phyloP scores from a whole-genome alignment of 2,329 filamentous ascomycete genomes.

The Trichoderma arundinaceum region DNA sequence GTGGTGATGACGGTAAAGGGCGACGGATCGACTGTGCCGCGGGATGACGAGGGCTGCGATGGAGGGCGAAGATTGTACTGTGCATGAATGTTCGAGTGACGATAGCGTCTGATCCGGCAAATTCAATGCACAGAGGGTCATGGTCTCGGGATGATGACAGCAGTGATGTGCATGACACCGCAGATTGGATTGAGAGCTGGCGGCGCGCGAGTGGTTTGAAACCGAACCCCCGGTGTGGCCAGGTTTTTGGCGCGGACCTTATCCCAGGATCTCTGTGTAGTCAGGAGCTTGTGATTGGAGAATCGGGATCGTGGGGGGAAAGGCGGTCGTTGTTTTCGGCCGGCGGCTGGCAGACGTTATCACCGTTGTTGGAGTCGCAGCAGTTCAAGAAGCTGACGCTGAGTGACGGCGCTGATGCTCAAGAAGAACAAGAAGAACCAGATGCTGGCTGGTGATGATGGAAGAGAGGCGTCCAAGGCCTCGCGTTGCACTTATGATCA shows the following conservation, averaged over 20 bases:
- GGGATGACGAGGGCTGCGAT: conserved; percentile 10
- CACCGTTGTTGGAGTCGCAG: not conserved
- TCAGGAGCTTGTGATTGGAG: conserved; percentile 32
- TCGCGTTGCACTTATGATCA: not conserved
- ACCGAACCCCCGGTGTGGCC: conserved; percentile 28
- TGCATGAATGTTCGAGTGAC: conserved; percentile 28
- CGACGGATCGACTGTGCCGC: not conserved
- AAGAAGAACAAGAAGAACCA: not conserved
- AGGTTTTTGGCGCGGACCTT: conserved; percentile 31
- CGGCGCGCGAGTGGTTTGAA: conserved; percentile 31
- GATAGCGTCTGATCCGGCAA: conserved; percentile 29
- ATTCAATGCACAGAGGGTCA: conserved; percentile 27
- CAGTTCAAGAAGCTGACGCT: not conserved
- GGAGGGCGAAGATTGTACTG: not conserved
- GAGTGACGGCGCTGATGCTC: not conserved
- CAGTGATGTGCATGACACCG: conserved; percentile 28
- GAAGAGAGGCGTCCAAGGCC: not conserved
- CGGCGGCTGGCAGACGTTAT: conserved; percentile 25
- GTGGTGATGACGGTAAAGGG: conserved; percentile 16
- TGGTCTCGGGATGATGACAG: conserved; percentile 29
- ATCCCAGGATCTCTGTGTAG: conserved; percentile 30
- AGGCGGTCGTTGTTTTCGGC: conserved; percentile 15
- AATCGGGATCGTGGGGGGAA: conserved; percentile 30
- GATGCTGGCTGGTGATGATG: not conserved
- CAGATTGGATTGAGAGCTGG: conserved; percentile 27